Evolutionary conservation across 768 basidiomycete genomes (phyloP).

Genomic region (Tylopilus sp.): DNA sequence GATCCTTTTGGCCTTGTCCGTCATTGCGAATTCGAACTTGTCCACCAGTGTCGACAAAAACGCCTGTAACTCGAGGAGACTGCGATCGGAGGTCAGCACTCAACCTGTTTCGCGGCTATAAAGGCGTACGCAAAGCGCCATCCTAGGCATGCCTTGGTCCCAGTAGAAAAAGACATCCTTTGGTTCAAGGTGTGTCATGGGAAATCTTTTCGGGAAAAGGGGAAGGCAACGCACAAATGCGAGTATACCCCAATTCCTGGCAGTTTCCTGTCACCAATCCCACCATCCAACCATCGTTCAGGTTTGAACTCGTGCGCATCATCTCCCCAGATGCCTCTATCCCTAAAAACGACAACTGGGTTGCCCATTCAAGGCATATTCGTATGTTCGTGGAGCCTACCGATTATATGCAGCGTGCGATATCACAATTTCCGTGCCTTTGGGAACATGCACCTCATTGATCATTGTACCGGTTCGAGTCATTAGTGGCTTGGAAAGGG

Average conservation of each 20-base stretch:
- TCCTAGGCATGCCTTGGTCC: slow-evolving; percentile 20
- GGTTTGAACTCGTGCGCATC: slow-evolving; percentile 25
- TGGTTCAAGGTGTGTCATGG: background rate
- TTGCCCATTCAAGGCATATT: background rate
- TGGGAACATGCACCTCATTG: slow-evolving; percentile 44
- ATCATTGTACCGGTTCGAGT: slow-evolving; percentile 42
- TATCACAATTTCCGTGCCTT: no score
- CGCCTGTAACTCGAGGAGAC: slow-evolving; percentile 50
- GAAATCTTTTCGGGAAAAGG: no score
- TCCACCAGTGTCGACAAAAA: slow-evolving; percentile 53
- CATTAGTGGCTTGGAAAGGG: slow-evolving; percentile 50
- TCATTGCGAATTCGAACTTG: slow-evolving; percentile 49
- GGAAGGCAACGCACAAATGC: slow-evolving; percentile 5
- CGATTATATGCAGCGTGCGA: slow-evolving; percentile 56
- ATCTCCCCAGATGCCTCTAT: slow-evolving; percentile 24
- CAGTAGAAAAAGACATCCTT: slow-evolving; percentile 19
- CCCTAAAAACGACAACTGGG: background rate
- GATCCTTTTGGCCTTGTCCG: slow-evolving; percentile 20
- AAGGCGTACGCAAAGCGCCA: slow-evolving; percentile 27
- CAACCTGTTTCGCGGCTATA: background rate
- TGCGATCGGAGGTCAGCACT: slow-evolving; percentile 9
- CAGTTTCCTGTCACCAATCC: background rate
- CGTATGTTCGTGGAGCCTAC: slow-evolving; percentile 24
- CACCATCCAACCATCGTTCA: no score
- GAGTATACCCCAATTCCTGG: slow-evolving; percentile 14